A percentile compares a stretch with the other conserved stretches of the same genome.
Evolutionary conservation across 345 rosid genomes (phyloP).

Genomic region (Erucastrum elatum): DNA sequence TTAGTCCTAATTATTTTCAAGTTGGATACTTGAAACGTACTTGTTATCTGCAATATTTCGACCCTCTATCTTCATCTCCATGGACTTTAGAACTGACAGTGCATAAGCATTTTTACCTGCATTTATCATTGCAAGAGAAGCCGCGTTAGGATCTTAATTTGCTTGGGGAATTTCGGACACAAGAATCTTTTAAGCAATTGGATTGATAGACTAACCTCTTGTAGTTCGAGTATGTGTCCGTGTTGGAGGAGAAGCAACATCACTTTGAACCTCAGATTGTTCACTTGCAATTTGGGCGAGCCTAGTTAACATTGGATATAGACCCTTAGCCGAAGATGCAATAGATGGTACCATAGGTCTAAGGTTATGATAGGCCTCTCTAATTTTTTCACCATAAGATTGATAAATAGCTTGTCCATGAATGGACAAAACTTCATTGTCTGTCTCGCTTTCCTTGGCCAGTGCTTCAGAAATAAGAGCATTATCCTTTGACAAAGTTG

Average conservation of each 20-base stretch:
- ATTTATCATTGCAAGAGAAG: conserved; percentile 16
- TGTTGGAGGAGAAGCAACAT: conserved; percentile 45
- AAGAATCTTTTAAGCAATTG: not conserved
- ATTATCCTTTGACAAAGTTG: conserved; percentile 77
- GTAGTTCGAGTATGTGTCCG: conserved; percentile 43
- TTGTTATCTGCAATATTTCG: conserved; percentile 62
- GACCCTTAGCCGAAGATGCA: conserved; percentile 57
- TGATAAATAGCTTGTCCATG: conserved; percentile 93
- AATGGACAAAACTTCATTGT: conserved; percentile 74
- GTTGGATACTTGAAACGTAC: conserved; percentile 37
- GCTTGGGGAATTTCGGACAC: not conserved
- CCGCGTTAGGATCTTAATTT: conserved; percentile 10
- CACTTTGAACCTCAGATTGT: conserved; percentile 54
- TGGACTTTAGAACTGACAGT: conserved; percentile 65
- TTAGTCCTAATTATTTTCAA: not conserved
- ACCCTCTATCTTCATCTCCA: conserved; percentile 88
- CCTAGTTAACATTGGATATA: conserved; percentile 60
- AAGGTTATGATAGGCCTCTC: conserved; percentile 70
- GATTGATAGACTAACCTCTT: conserved; percentile 55
- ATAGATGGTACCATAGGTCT: conserved; percentile 63
- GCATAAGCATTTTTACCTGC: conserved; percentile 89
- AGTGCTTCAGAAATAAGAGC: conserved; percentile 83
- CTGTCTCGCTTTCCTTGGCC: conserved; percentile 69
- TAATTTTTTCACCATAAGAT: conserved; percentile 69
- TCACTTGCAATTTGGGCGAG: conserved; percentile 86